Conservation (phyloP, 371 early-diverging fungal species). For the Capillidium heterosporum region DNA sequence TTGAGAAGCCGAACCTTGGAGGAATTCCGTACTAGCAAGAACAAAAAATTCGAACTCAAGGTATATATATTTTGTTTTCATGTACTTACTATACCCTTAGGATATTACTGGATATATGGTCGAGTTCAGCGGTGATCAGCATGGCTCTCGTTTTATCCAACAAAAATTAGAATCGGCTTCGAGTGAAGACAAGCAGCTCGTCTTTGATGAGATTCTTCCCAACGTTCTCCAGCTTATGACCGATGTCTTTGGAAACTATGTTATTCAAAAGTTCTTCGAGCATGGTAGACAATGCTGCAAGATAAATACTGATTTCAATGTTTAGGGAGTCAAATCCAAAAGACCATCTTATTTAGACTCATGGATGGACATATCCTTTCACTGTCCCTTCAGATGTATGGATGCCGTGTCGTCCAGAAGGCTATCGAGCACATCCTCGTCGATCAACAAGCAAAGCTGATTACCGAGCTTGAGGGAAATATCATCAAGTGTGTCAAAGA, state of each 20-base stretch:
- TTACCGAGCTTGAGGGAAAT: slow-evolving; percentile 84
- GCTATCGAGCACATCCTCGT: slow-evolving; percentile 84
- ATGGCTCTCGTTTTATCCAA: slow-evolving; percentile 98
- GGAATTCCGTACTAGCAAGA: slow-evolving; percentile 88
- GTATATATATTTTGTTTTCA: slow-evolving; percentile 15
- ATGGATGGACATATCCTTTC: slow-evolving; percentile 90
- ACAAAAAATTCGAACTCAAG: slow-evolving; percentile 76
- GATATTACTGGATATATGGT: slow-evolving; percentile 89
- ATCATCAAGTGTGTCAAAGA: slow-evolving; percentile 97
- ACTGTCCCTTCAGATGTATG: slow-evolving; percentile 98
- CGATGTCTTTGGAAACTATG: slow-evolving; percentile 99
- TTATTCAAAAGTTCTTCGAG: slow-evolving; percentile 99
- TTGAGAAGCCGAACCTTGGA: slow-evolving; percentile 71
- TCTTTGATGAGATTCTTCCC: slow-evolving; percentile 92
- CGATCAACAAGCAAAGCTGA: slow-evolving; percentile 77
- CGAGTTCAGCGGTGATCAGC: slow-evolving; percentile 97
- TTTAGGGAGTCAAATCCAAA: slow-evolving; percentile 50
- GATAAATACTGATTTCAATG: not conserved
- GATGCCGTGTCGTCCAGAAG: slow-evolving; percentile 99
- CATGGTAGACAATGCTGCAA: slow-evolving; percentile 29
- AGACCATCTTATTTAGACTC: slow-evolving; percentile 64
- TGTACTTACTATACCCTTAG: slow-evolving; percentile 11
- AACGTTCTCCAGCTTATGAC: slow-evolving; percentile 89
- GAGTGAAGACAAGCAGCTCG: slow-evolving; percentile 84
- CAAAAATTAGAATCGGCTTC: slow-evolving; percentile 91